Evolutionary conservation across 2,329 filamentous ascomycete genomes (phyloP).

Genomic region (Aureobasidium namibiae): DNA sequence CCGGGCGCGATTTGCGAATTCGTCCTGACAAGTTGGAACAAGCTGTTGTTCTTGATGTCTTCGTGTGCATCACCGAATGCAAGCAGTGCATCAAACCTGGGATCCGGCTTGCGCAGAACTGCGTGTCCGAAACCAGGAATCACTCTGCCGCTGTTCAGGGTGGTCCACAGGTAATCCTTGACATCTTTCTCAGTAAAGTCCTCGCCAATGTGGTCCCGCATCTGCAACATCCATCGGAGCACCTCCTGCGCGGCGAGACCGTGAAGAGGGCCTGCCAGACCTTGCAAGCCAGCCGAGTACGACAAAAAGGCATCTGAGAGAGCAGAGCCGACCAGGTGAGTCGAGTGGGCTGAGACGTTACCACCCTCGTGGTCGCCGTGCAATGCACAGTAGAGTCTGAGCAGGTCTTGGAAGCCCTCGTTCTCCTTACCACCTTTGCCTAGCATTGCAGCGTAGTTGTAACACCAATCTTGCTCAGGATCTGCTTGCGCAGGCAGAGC

Average conservation of each 20-base stretch:
- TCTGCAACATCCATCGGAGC: conserved; percentile 90
- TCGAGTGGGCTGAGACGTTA: conserved; percentile 92
- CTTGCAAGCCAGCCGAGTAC: conserved; percentile 91
- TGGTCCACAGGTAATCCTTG: conserved; percentile 82
- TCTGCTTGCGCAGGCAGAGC: conserved; percentile 71
- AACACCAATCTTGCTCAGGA: conserved; percentile 85
- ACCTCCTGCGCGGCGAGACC: conserved; percentile 95
- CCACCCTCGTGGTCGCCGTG: conserved; percentile 98
- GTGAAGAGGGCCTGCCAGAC: conserved; percentile 87
- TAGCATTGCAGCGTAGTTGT: conserved; percentile 96
- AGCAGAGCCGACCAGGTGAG: conserved; percentile 89
- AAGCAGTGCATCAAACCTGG: conserved; percentile 93
- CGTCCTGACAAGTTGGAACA: conserved; percentile 89
- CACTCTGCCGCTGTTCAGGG: conserved; percentile 86
- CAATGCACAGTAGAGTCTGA: conserved; percentile 88
- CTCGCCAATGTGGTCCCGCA: conserved; percentile 79
- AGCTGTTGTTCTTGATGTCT: conserved; percentile 76
- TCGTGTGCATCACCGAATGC: conserved; percentile 81
- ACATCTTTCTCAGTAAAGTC: conserved; percentile 75
- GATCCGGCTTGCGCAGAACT: conserved; percentile 92
- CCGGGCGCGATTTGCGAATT: conserved; percentile 86
- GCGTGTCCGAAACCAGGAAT: conserved; percentile 94
- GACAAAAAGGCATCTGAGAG: conserved; percentile 92
- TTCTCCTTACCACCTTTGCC: conserved; percentile 83
- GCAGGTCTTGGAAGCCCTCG: conserved; percentile 88